Evolutionary conservation across 768 basidiomycete species (phyloP), one percentile per base, ranked within the genome.

Genomic region (Lactarius evosmus): DNA sequence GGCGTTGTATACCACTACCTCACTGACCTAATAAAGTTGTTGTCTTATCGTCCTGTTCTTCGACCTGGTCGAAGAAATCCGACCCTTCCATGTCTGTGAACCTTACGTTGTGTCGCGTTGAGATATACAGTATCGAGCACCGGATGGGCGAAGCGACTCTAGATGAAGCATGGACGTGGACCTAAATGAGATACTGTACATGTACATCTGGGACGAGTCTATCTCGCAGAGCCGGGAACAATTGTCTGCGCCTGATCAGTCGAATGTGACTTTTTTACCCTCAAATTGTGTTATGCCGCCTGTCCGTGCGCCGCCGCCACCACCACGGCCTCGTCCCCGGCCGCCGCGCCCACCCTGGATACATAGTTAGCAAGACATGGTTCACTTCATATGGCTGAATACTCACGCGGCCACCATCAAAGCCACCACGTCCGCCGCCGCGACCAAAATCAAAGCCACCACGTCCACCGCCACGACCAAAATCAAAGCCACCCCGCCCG

Each of bases 251-350:
- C 29, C 27, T 25, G 27, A 62, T 58, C 30, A 60, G 25, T 73
- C 69, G 67, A 90, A 89, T 14, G 83, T 86, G 55, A 75, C 84
- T 75, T 86, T 88, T 79, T 79, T 88, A 71, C 90, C 91, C 69
- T 85, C 84, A 60, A 80, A 82, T 29, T 81, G 70, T 54, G 83
- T 76, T 71, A 89, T 84, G 36, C 85, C 90, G 32, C 90, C 90
- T 46, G 75, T 82, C 69, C 87, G 83, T 22, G 81, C 71, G 49
- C 78, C 76, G 57, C 80, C 76, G 46, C 79, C 74, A n/a, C 76
- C 76, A 33, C 82, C 74, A 50, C 80, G 78, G 33, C 74, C 74
- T 16, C 76, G 73, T 25, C 71, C 74, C 29, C 77, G 67, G 61
- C 73, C 73, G 8, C 77, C 72, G 54, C 67, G 58, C 14, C 67